Evolutionary conservation across 352 stramenopile species (phyloP).

Genomic region (Globisporangium abappressorium): DNA sequence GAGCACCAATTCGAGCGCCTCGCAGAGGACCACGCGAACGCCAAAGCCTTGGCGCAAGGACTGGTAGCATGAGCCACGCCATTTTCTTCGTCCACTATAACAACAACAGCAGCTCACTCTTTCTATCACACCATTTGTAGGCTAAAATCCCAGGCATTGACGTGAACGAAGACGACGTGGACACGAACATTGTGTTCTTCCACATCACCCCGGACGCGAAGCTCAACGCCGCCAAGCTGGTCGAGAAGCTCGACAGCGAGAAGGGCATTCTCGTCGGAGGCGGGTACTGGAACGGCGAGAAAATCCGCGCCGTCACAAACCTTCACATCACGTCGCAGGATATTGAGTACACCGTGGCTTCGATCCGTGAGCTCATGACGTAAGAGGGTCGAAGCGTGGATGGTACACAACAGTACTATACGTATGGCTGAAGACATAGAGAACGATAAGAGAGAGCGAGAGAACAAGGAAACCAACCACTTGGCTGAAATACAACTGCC

Average conservation of each 20-base stretch:
- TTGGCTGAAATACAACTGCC: background rate
- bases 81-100: background rate
- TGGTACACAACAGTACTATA: too few species aligned
- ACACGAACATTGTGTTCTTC: conserved; percentile 92
- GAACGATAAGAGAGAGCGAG: background rate
- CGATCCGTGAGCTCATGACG: conserved; percentile 54
- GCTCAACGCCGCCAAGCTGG: conserved; percentile 48
- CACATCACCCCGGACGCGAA: conserved; percentile 51
- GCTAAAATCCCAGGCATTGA: conserved; percentile 55
- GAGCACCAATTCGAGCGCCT: conserved; percentile 86
- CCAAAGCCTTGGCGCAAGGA: conserved; percentile 60
- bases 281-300: conserved; percentile 57
- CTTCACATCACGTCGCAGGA: conserved; percentile 67
- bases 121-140: conserved; percentile 15
- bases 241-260: conserved; percentile 52
- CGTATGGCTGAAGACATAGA: background rate
- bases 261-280: conserved; percentile 69
- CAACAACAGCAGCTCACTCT: background rate
- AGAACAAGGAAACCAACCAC: background rate
- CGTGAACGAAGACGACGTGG: conserved; percentile 57
- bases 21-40: conserved; percentile 79
- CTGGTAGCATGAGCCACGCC: conserved; percentile 27
- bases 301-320: conserved; percentile 71
- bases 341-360: conserved; percentile 56
- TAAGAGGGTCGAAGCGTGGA: conserved; percentile 9